A percentile compares a stretch with the other conserved stretches of the same genome.
Evolutionary conservation across 768 basidiomycete genomes (phyloP).

Genomic region (Russula earlei): DNA sequence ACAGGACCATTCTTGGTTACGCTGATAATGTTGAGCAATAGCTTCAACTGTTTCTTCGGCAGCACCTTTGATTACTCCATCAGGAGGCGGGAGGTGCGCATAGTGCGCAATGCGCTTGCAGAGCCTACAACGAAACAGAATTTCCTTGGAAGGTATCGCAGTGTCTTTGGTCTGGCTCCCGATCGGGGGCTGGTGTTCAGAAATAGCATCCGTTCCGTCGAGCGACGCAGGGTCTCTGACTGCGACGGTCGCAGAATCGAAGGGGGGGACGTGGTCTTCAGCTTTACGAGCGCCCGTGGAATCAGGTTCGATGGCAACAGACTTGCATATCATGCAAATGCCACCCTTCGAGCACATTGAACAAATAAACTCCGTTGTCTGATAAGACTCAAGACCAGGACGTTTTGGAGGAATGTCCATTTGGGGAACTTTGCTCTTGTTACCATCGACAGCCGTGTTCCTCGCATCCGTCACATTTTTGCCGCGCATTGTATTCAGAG

Average conservation of each 20-base stretch:
- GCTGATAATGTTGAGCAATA: slow-evolving; percentile 56
- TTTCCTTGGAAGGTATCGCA: slow-evolving; percentile 26
- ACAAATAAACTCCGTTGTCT: slow-evolving; percentile 76
- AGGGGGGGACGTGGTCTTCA: not conserved
- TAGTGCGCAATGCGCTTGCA: slow-evolving; percentile 86
- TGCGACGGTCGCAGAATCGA: not conserved
- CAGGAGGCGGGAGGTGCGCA: slow-evolving; percentile 49
- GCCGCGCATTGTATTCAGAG: slow-evolving; percentile 27
- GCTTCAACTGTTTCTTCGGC: slow-evolving; percentile 25
- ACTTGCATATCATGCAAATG: slow-evolving; percentile 67
- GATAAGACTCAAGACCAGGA: slow-evolving; percentile 24
- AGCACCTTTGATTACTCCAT: slow-evolving; percentile 28
- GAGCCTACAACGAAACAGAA: slow-evolving; percentile 73
- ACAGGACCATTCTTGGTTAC: slow-evolving; percentile 52
- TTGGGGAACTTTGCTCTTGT: not conserved
- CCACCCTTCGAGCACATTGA: slow-evolving; percentile 66
- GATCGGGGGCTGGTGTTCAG: not conserved
- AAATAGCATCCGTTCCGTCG: not conserved
- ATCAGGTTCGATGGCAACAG: slow-evolving; percentile 44
- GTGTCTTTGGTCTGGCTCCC: not conserved
- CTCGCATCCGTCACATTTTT: slow-evolving; percentile 1
- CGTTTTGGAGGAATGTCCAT: slow-evolving; percentile 5
- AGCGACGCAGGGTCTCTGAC: not conserved
- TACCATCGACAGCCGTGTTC: not conserved
- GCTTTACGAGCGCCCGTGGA: not conserved